Evolutionary conservation across 805 yeast genomes (phyloP).

Genomic region (Maudiozyma serrabonitensis): DNA sequence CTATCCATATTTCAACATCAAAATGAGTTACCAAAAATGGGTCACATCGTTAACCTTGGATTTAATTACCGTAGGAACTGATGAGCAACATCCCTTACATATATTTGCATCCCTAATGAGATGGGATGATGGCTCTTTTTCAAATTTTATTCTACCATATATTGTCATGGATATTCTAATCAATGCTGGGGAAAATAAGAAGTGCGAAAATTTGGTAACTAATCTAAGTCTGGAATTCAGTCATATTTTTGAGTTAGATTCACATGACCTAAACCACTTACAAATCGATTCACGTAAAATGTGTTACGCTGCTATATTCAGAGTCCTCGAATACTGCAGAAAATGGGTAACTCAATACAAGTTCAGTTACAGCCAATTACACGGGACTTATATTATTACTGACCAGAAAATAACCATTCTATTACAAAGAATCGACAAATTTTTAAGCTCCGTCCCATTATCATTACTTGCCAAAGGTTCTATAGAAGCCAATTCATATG

Average conservation of each 20-base stretch:
- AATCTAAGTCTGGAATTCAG: slow-evolving; percentile 51
- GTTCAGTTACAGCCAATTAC: slow-evolving; percentile 22
- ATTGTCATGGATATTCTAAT: slow-evolving; percentile 56
- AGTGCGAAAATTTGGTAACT: slow-evolving; percentile 31
- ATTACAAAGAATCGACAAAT: slow-evolving; percentile 33
- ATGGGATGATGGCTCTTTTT: slow-evolving; percentile 59
- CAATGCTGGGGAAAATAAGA: slow-evolving; percentile 36
- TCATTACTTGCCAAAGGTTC: slow-evolving; percentile 68
- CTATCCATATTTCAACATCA: slow-evolving; percentile 57
- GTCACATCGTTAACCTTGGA: slow-evolving; percentile 58
- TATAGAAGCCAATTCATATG: slow-evolving; percentile 74
- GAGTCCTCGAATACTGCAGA: slow-evolving; percentile 71
- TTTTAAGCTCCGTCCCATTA: slow-evolving; percentile 52
- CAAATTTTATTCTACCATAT: slow-evolving; percentile 69
- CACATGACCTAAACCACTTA: slow-evolving; percentile 39
- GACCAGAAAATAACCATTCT: slow-evolving; percentile 17
- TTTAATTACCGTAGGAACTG: slow-evolving; percentile 37
- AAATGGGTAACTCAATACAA: slow-evolving; percentile 54
- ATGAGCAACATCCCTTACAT: slow-evolving; percentile 39
- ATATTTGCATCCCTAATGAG: slow-evolving; percentile 57
- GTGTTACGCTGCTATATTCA: slow-evolving; percentile 66
- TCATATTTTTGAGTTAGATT: slow-evolving; percentile 43
- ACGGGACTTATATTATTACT: slow-evolving; percentile 22
- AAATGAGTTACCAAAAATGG: slow-evolving; percentile 62
- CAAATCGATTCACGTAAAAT: slow-evolving; percentile 50